A percentile compares a stretch with the other conserved stretches of the same genome.
Evolutionary conservation across 768 basidiomycete species (phyloP).

Genomic region (Pisolithus sp.): DNA sequence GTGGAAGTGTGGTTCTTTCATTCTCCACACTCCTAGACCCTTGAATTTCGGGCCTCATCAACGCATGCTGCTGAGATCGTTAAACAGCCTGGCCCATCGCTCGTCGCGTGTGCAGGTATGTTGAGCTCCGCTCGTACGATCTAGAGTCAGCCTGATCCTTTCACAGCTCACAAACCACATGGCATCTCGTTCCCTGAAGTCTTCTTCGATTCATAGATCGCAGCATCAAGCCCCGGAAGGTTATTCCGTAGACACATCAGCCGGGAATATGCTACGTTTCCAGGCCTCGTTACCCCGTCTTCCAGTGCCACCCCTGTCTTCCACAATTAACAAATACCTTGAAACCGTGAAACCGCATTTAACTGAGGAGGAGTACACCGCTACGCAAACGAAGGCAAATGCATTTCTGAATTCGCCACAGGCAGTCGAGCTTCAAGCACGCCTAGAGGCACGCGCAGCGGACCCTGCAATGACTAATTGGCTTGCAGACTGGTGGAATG

Average conservation of each 20-base stretch:
- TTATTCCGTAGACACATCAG: conserved; percentile 49
- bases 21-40: neutral
- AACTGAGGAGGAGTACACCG: conserved; percentile 51
- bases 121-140: neutral
- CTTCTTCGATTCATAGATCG: conserved; percentile 24
- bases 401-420: conserved; percentile 66
- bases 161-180: conserved; percentile 16
- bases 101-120: conserved; percentile 11
- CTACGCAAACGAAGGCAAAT: conserved; percentile 52
- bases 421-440: conserved; percentile 65
- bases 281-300: conserved; percentile 68
- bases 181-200: conserved; percentile 25
- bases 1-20: conserved; percentile 6
- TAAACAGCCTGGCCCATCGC: conserved; percentile 12
- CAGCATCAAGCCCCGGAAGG: conserved; percentile 34
- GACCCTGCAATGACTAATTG: conserved; percentile 61
- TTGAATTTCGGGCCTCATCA: neutral
- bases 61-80: conserved; percentile 17
- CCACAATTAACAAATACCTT: conserved; percentile 85
- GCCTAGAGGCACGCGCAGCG: conserved; percentile 70
- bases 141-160: neutral
- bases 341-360: conserved; percentile 77
- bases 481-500: conserved; percentile 99
- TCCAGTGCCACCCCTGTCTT: conserved; percentile 78
- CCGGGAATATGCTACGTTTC: conserved; percentile 65